Evolutionary conservation across 108 stramenopile species (phyloP).

Genomic region (Fragilaria radians): DNA sequence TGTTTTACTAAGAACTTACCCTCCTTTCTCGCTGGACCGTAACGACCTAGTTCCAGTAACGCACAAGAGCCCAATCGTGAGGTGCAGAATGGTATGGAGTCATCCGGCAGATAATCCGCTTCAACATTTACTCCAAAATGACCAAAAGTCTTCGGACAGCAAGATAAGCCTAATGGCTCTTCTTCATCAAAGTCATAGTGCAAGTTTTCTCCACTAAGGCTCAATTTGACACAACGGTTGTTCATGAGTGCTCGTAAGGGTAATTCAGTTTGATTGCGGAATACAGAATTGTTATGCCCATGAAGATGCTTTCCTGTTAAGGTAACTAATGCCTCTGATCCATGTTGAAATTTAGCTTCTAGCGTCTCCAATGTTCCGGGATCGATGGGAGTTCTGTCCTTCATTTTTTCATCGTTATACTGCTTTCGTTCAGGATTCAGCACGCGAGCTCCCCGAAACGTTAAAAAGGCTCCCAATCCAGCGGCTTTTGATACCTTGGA

Average conservation of each 20-base stretch:
- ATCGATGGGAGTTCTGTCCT: background rate
- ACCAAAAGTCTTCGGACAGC: constrained; percentile 19
- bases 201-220: constrained; percentile 1
- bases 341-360: background rate
- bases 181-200: constrained; percentile 10
- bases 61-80: background rate
- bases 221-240: background rate
- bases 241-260: constrained; percentile 1
- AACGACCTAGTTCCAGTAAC: background rate
- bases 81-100: constrained; percentile 13
- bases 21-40: constrained; percentile 9
- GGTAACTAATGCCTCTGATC: constrained; percentile 11
- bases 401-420: background rate
- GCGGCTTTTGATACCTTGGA: background rate
- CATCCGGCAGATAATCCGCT: constrained; percentile 12
- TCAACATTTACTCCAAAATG: background rate
- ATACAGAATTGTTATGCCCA: constrained; percentile 29
- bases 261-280: constrained; percentile 16
- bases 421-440: background rate
- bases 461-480: background rate
- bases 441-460: background rate
- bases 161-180: background rate
- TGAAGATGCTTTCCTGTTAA: constrained; percentile 37
- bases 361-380: background rate
- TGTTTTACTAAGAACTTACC: constrained; percentile 23